phyloP scores from a whole-genome alignment of 2,329 filamentous ascomycete genomes.

The Fusarium redolens region DNA sequence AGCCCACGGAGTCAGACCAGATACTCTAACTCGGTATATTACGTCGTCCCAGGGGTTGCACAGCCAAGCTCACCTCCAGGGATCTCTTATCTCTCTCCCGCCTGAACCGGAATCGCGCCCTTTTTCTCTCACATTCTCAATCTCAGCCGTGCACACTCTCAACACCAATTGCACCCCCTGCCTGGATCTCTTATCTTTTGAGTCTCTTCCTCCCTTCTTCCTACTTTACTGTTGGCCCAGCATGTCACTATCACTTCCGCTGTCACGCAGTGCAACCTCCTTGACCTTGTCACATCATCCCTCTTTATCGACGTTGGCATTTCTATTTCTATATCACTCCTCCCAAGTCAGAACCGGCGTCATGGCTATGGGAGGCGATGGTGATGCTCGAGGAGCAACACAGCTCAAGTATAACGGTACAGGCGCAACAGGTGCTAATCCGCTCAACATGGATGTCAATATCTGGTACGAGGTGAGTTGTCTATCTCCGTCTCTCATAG shows the following conservation, averaged over 20 bases:
- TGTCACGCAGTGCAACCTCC: constrained; percentile 12
- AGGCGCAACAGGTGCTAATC: constrained; percentile 73
- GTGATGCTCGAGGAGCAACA: constrained; percentile 58
- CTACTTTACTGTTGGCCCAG: constrained; percentile 15
- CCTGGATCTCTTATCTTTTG: constrained; percentile 25
- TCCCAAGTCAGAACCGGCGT: constrained; percentile 27
- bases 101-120: constrained; percentile 9
- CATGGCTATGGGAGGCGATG: constrained; percentile 44
- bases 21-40: constrained; percentile 1
- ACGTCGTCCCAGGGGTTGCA: constrained; percentile 7
- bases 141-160: constrained; percentile 5
- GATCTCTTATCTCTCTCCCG: constrained; percentile 29
- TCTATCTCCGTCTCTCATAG: not conserved
- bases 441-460: constrained; percentile 76
- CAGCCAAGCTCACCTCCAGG: constrained; percentile 16
- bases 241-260: constrained; percentile 13
- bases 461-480: constrained; percentile 77
- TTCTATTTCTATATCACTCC: constrained; percentile 36
- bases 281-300: constrained; percentile 6
- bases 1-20: not conserved
- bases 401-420: constrained; percentile 72
- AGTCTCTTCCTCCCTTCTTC: constrained; percentile 1
- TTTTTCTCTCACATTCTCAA: constrained; percentile 4
- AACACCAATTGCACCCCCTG: constrained; percentile 22
- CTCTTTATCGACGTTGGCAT: constrained; percentile 8